A percentile compares a stretch with the other conserved stretches of the same genome.
These are phyloP conservation scores for Podospora comata DNA, from an alignment of 495 filamentous ascomycete genomes.

Conservation along the genomic window DNA sequence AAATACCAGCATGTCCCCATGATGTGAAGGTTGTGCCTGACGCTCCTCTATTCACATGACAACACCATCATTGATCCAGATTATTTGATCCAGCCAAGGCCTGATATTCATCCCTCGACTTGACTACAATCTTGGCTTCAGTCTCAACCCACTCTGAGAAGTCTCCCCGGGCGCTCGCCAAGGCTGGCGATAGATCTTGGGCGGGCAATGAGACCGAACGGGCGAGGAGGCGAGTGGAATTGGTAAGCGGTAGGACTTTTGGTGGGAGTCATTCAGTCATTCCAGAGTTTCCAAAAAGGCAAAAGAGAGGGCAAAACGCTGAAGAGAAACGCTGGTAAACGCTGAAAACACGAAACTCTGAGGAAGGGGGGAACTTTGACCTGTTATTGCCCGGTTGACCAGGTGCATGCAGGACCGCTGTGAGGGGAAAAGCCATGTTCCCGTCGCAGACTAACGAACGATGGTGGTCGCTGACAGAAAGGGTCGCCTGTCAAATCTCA, in stretches of 20 bases:
- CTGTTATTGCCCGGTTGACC: not conserved
- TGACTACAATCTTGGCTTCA: not conserved
- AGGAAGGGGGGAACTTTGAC: not conserved
- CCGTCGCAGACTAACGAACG: constrained; percentile 8
- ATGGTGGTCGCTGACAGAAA: constrained; percentile 8
- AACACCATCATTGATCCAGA: not conserved
- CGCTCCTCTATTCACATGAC: not conserved
- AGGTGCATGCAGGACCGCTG: constrained; percentile 1
- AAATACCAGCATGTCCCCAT: constrained; percentile 1
- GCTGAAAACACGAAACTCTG: not conserved
- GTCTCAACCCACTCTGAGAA: constrained; percentile 4
- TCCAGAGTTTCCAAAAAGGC: not conserved
- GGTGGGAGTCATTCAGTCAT: constrained; percentile 4
- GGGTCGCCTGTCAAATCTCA: not conserved
- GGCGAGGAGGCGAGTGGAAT: constrained; percentile 5
- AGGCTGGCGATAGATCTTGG: constrained; percentile 5
- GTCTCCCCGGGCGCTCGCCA: constrained; percentile 7
- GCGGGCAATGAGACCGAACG: constrained; percentile 7
- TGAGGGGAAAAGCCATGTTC: constrained; percentile 6
- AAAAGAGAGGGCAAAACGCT: constrained; percentile 9
- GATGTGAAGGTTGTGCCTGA: not conserved
- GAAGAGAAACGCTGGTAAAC: constrained; percentile 3
- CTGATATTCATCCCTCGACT: not conserved
- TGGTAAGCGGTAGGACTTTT: not conserved
- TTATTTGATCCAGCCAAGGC: not conserved